Conservation (phyloP, 352 stramenopile species). For the Albugo laibachii region DNA sequence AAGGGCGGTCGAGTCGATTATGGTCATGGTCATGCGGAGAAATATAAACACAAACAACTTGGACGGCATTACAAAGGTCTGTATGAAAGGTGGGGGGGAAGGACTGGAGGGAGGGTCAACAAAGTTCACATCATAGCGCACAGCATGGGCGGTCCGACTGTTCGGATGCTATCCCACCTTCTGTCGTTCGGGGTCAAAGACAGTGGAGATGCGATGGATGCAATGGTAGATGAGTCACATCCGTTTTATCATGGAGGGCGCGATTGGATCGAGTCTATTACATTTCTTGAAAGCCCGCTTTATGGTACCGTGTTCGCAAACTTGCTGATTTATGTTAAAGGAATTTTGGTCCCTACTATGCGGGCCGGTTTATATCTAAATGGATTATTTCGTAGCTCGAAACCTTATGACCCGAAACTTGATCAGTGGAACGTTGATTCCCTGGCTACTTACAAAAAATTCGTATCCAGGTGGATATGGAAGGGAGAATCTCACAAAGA, state of each 20-base stretch:
- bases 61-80: slow-evolving; percentile 8
- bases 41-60: slow-evolving; percentile 2
- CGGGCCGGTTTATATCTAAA: background rate
- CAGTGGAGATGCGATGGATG: slow-evolving; percentile 6
- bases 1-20: slow-evolving; percentile 29
- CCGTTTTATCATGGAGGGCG: slow-evolving; percentile 27
- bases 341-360: background rate
- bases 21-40: slow-evolving; percentile 7
- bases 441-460: background rate
- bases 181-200: slow-evolving; percentile 13
- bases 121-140: slow-evolving; percentile 13
- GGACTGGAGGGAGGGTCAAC: slow-evolving; percentile 6
- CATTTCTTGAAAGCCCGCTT: slow-evolving; percentile 36
- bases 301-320: slow-evolving; percentile 31
- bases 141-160: slow-evolving; percentile 13
- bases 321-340: slow-evolving; percentile 8
- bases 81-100: slow-evolving; percentile 9
- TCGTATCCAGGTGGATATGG: background rate
- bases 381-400: background rate
- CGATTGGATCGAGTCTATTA: slow-evolving; percentile 50
- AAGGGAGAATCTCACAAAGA: background rate
- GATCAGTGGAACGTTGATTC: slow-evolving; percentile 2
- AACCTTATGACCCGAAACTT: background rate
- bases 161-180: slow-evolving; percentile 9
- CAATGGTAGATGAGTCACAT: slow-evolving; percentile 21